phyloP scores from a whole-genome alignment of 164 flowering plant genomes.

The Litsea cubeba region DNA sequence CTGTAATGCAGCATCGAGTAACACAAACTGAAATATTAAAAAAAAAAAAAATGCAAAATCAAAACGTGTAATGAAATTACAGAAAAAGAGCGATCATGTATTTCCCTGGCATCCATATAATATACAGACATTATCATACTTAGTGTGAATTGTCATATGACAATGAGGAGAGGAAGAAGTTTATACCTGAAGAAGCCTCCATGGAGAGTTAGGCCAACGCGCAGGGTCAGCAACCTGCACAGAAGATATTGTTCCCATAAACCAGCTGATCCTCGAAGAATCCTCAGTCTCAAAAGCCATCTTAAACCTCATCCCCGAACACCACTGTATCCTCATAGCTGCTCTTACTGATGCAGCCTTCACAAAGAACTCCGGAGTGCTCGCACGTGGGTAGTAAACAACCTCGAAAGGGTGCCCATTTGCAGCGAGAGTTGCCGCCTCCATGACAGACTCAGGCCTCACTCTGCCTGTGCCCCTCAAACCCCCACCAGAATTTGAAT shows the following conservation, averaged over 20 bases:
- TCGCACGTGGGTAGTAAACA: constrained; percentile 76
- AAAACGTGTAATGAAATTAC: too few species aligned
- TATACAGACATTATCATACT: not conserved
- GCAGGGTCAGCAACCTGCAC: constrained; percentile 82
- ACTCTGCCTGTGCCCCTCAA: constrained; percentile 35
- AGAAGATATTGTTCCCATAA: constrained; percentile 85
- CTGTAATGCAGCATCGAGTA: too few species aligned
- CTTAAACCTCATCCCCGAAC: constrained; percentile 91
- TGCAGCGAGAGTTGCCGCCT: constrained; percentile 67
- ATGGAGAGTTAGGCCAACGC: constrained; percentile 91
- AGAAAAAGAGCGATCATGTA: too few species aligned
- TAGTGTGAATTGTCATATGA: not conserved
- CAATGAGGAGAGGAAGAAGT: not conserved
- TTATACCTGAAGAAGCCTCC: constrained; percentile 93
- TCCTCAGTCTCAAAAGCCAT: constrained; percentile 98
- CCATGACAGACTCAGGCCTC: constrained; percentile 59
- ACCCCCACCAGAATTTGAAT: constrained; percentile 19
- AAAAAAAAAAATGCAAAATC: too few species aligned
- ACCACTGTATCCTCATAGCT: constrained; percentile 75
- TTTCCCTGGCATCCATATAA: too few species aligned
- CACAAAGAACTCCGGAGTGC: constrained; percentile 91
- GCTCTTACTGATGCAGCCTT: constrained; percentile 56
- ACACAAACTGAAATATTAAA: too few species aligned
- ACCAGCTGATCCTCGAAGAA: constrained; percentile 96
- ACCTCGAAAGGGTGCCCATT: constrained; percentile 75